phyloP scores from a whole-genome alignment of 345 rosid genomes.

The Crucihimalaya himalaica region DNA sequence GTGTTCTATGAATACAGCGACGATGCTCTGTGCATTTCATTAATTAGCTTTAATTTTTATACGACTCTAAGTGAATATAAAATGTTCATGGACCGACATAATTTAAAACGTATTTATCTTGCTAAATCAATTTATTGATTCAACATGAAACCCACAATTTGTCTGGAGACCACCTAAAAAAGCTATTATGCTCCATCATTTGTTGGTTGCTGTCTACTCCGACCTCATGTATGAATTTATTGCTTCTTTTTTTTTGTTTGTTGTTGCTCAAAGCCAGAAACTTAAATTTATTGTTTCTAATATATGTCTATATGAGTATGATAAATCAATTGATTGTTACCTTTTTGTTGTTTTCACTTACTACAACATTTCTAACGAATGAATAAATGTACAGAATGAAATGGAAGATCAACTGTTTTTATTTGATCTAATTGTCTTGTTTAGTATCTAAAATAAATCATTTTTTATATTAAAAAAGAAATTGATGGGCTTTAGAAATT shows the following conservation, averaged over 20 bases:
- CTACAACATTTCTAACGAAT: neutral
- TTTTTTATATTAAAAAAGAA: too few species aligned
- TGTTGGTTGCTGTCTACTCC: constrained; percentile 33
- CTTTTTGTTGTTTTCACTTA: constrained; percentile 6
- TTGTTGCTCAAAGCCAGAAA: neutral
- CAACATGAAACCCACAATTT: constrained; percentile 40
- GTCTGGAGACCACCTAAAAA: constrained; percentile 29
- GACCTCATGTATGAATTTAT: constrained; percentile 33
- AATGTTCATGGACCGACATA: constrained; percentile 37
- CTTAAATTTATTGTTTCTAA: neutral
- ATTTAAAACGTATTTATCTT: neutral
- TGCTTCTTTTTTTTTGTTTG: neutral
- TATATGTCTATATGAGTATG: neutral
- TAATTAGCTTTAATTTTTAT: neutral
- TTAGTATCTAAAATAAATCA: too few species aligned
- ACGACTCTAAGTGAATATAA: constrained; percentile 13
- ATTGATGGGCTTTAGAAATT: too few species aligned
- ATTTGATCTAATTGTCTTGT: too few species aligned
- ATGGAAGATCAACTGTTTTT: too few species aligned
- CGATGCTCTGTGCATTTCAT: constrained; percentile 27
- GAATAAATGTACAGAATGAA: neutral
- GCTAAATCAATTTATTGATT: constrained; percentile 23
- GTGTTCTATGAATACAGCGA: constrained; percentile 26
- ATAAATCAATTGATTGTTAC: neutral
- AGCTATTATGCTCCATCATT: constrained; percentile 30